These are phyloP conservation scores for Tuber indicum DNA, from an alignment of 495 filamentous ascomycete genomes.

Conservation along the genomic window DNA sequence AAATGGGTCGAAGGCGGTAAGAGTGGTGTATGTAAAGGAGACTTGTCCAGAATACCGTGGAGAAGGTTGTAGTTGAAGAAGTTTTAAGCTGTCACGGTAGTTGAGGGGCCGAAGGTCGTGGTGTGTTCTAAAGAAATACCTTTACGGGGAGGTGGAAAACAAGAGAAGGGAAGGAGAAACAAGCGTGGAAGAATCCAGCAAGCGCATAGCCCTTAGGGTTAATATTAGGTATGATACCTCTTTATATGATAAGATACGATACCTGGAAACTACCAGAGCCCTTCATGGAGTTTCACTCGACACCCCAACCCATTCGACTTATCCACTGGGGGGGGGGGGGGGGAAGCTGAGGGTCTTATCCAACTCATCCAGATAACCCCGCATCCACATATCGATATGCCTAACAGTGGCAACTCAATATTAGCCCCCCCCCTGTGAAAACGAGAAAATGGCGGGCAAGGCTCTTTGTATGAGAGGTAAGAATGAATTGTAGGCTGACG, in stretches of 20 bases:
- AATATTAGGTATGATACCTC: not conserved
- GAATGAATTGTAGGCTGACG: not conserved
- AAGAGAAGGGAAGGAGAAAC: not conserved
- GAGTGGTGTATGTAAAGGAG: not conserved
- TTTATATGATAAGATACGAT: not conserved
- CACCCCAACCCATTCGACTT: not conserved
- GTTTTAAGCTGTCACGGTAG: not conserved
- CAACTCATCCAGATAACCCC: not conserved
- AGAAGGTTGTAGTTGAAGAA: not conserved
- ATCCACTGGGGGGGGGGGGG: not conserved
- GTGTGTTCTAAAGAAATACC: not conserved
- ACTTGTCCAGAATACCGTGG: not conserved
- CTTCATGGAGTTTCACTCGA: slow-evolving; percentile 1
- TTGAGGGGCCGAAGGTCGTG: not conserved
- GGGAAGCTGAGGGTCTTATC: not conserved
- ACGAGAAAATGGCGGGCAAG: not conserved
- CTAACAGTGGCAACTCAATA: not conserved
- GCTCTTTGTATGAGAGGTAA: not conserved
- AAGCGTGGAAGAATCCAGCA: not conserved
- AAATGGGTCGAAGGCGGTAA: not conserved
- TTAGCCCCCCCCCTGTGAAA: not conserved
- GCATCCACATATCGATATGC: not conserved
- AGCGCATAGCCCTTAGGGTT: not conserved
- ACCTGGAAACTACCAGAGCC: not conserved
- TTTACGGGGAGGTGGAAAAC: not conserved